phyloP scores from a whole-genome alignment of 305 asterid genomes.

The Rubia peregrina region DNA sequence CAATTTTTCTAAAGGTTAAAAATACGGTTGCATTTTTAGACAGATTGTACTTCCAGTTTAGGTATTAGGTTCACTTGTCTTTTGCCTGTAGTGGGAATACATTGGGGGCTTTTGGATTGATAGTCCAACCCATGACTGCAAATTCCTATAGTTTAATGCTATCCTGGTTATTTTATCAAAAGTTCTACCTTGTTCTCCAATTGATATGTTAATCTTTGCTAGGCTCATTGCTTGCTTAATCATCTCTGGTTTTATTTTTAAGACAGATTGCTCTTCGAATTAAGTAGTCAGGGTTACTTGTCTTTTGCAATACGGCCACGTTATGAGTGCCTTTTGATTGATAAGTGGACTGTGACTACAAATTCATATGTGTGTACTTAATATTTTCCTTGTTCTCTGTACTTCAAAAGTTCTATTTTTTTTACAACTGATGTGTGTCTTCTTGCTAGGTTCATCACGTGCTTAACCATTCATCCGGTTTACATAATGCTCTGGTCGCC shows the following conservation, averaged over 20 bases:
- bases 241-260: background rate
- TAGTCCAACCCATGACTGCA: background rate
- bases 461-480: conserved; percentile 95
- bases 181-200: background rate
- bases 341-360: background rate
- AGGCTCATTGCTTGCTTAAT: no score
- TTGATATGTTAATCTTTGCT: background rate
- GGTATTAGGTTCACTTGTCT: background rate
- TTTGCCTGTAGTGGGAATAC: background rate
- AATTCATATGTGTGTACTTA: conserved; percentile 3
- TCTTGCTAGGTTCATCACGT: conserved; percentile 79
- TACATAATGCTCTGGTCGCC: conserved; percentile 77
- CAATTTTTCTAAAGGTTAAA: background rate
- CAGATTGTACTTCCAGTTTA: background rate
- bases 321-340: background rate
- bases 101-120: background rate
- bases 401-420: background rate
- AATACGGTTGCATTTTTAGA: background rate
- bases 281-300: background rate
- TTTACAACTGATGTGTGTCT: conserved; percentile 17
- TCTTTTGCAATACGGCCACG: background rate
- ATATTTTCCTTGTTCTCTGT: background rate
- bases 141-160: background rate
- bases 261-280: background rate
- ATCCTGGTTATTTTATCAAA: background rate